A percentile compares a stretch with the other conserved stretches of the same genome.
phyloP scores from a whole-genome alignment of 1,139 yeast genomes.

The Hemisphaericaspora xylanilytica region DNA sequence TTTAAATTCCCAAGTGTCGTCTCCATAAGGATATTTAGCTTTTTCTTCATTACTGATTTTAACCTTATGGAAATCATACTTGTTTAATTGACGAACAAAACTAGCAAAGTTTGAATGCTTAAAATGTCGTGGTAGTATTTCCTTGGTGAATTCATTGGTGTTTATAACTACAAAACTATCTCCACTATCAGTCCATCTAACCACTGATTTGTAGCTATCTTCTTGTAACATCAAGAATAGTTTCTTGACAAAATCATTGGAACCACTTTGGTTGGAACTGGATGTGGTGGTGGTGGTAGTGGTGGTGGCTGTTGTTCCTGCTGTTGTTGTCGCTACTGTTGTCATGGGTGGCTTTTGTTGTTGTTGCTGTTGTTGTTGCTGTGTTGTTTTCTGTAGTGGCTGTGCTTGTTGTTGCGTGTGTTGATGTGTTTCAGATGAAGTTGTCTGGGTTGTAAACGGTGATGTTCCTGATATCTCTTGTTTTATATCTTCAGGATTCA shows the following conservation, averaged over 20 bases:
- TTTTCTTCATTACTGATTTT: conserved; percentile 57
- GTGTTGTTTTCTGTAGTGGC: not conserved
- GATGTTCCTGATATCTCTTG: too few relatives aligned
- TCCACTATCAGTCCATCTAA: conserved; percentile 80
- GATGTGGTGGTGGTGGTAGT: conserved; percentile 8
- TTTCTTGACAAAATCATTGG: conserved; percentile 75
- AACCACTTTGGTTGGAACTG: conserved; percentile 42
- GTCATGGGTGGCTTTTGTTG: conserved; percentile 1
- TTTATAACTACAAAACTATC: conserved; percentile 87
- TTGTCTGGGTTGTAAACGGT: too few relatives aligned
- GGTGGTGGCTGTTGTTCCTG: conserved; percentile 11
- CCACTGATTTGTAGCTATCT: conserved; percentile 67
- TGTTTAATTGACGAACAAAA: conserved; percentile 90
- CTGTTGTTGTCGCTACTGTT: conserved; percentile 6
- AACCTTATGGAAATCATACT: conserved; percentile 96
- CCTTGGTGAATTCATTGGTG: conserved; percentile 84
- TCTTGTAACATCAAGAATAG: conserved; percentile 82
- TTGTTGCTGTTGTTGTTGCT: not conserved
- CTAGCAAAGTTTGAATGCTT: conserved; percentile 93
- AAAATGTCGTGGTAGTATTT: conserved; percentile 83
- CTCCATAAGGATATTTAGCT: conserved; percentile 59
- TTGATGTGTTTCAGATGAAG: too few relatives aligned
- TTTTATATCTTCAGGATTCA: too few relatives aligned
- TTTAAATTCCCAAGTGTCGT: conserved; percentile 90
- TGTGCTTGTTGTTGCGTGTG: not conserved